Evolutionary conservation across 306 rosid species (phyloP), one percentile per base, ranked within the genome.

Genomic region (Castanea mollissima): DNA sequence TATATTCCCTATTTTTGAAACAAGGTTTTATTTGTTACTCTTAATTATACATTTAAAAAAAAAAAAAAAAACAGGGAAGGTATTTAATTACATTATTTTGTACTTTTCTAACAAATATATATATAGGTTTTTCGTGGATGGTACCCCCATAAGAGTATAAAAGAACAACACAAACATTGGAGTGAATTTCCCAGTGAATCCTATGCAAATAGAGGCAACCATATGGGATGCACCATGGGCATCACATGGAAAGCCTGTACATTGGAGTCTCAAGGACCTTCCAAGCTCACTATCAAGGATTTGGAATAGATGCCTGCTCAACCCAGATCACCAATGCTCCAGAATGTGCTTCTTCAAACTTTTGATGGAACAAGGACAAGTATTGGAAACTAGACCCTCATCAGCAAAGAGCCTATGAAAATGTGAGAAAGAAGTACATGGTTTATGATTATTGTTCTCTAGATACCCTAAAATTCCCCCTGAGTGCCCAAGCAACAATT

Each of bases 181-280:
- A 76, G 84, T 69, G 15, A 69, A 27, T 9, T 82, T 25, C 7
- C 86, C 82, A 41, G 69, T 67, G 56, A 10, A 68, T 8, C 60
- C 73, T 4, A 44, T 82, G 89, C 58, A 32, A 0, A 41, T 86
- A 38, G 8, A 31, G 1, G 84, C 74, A n/a, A 68, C 82, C 15
- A 73, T 79, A 55, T 82, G 89, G 89, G 73, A 46, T 41, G 51
- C 21, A 8, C 0, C 82, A 51, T 82, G 86, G 86, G 82, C 71
- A 4, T 44, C 79, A 38, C 0, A 1, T 29, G 82, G 81, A 41
- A 32, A 0, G 6, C 29, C 38, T 1, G 74, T 76, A 73, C 56
- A 79, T 31, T 85, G 89, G 86, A 78, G 15, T 1, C 65, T 1
- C 65, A 68, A 0, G 82, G 55, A 60, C 84, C 89, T 0, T 82